Base-by-base conservation (phyloP, 2,329 filamentous ascomycete species). In the Colletotrichum sp. region DNA sequence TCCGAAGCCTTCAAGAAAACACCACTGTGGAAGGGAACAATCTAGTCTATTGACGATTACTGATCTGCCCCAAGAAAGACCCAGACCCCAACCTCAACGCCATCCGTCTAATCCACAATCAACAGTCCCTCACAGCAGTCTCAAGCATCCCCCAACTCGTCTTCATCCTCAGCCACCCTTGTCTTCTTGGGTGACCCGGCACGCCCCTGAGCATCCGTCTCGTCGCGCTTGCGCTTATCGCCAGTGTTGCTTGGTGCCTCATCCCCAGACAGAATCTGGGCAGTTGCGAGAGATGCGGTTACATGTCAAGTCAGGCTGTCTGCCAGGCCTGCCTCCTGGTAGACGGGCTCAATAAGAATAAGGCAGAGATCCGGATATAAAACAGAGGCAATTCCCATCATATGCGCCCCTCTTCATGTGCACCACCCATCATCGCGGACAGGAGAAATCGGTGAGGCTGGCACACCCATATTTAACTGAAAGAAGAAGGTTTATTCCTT, bases 251-350 rank as follows among this genome's bases (percentile, higher is more conserved):
- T 58, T 22, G 18, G 34, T 9, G 52, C 55, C n/a, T 62, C 74
- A 5, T 65, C 60, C n/a, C 8, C 64, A 4, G 62, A 22, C 22
- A n/a, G n/a, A n/a, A n/a, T n/a, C n/a, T n/a, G n/a, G n/a, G n/a
- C n/a, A n/a, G n/a, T 78, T 99, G 97, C 82, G 91, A 93, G 81
- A 93, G 92, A 68, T 99, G 97, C 80, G 97, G 97, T 16, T 99
- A 98, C 83, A 94, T 99, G 84, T 98, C 97, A 3, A 98, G 96
- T 80, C 97, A 99, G 84, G 91, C 92, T 34, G 91, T 98, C 52
- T 99, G 97, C 85, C 98, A 99, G 85, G 97, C 97, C 1, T 99
- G 97, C 83, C 94, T 93, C 77, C 87, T 99, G 60, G 90, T 99
- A 4, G 96, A 98, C 80, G 95, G 94, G 0, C 84, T 99, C 64